Conservation (phyloP, 306 rosid species). For the Pueraria montana region DNA sequence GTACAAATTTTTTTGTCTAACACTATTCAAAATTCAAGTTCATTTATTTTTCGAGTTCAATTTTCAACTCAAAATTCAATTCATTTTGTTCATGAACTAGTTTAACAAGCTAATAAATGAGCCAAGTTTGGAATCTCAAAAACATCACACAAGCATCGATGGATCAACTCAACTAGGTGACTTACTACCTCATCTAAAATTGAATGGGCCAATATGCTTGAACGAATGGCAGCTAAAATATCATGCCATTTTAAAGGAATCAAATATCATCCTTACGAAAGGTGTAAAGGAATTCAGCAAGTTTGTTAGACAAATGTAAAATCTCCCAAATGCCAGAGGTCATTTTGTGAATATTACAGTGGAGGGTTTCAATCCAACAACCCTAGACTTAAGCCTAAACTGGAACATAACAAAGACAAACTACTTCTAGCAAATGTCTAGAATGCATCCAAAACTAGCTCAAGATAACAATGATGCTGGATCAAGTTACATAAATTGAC, state of each 20-base stretch:
- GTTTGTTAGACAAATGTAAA: neutral
- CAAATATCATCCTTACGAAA: neutral
- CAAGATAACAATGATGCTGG: neutral
- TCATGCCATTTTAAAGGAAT: no score
- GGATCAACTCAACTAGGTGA: no score
- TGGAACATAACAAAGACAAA: no score
- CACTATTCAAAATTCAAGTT: neutral
- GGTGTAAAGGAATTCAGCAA: slow-evolving; percentile 7
- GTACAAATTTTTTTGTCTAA: neutral
- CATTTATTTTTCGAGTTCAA: neutral
- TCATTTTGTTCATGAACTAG: neutral
- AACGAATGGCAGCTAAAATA: neutral
- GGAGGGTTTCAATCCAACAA: slow-evolving; percentile 13
- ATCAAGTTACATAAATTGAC: neutral
- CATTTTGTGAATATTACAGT: neutral
- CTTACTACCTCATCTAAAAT: no score
- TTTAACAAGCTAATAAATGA: neutral
- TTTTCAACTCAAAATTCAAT: neutral
- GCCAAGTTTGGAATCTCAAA: no score
- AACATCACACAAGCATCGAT: no score
- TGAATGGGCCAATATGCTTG: no score
- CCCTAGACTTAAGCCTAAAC: neutral
- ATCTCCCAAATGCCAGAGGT: neutral
- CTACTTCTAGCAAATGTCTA: no score
- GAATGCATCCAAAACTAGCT: no score